Conservation (phyloP, 2,329 filamentous ascomycete genomes). For the Diaporthe amygdali region DNA sequence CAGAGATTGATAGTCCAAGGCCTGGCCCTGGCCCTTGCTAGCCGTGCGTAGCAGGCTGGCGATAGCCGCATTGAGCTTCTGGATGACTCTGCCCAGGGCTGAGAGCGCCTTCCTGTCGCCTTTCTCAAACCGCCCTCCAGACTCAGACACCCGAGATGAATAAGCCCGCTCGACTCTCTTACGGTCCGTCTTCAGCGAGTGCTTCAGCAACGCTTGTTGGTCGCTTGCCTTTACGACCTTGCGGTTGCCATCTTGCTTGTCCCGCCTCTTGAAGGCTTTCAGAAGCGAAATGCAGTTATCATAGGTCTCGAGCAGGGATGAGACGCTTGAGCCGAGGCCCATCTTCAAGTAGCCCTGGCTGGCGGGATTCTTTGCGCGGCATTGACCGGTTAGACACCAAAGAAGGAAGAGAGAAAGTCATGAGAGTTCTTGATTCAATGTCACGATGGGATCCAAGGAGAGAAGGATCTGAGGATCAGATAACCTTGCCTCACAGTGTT, state of each 20-base stretch:
- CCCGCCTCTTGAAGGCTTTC: slow-evolving; percentile 37
- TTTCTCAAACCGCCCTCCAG: slow-evolving; percentile 47
- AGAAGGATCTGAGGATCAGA: not conserved
- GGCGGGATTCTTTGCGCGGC: not conserved
- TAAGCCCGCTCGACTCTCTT: slow-evolving; percentile 49
- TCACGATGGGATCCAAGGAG: not conserved
- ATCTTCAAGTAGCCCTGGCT: slow-evolving; percentile 28
- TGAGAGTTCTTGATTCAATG: not conserved
- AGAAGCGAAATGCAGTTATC: slow-evolving; percentile 50
- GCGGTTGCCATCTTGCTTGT: slow-evolving; percentile 18
- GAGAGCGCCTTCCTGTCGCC: slow-evolving; percentile 54
- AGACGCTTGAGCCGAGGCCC: slow-evolving; percentile 49
- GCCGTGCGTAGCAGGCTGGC: slow-evolving; percentile 43
- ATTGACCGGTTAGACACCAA: not conserved
- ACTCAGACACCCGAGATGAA: slow-evolving; percentile 43
- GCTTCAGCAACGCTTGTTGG: slow-evolving; percentile 38
- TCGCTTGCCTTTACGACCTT: slow-evolving; percentile 29
- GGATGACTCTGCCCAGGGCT: slow-evolving; percentile 46
- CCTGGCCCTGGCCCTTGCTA: slow-evolving; percentile 36
- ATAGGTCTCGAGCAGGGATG: slow-evolving; percentile 53
- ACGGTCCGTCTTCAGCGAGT: slow-evolving; percentile 45
- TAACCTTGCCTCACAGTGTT: not conserved
- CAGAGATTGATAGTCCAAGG: slow-evolving; percentile 52
- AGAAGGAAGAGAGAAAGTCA: not conserved
- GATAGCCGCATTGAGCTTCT: slow-evolving; percentile 48